Conservation (phyloP, 805 yeast genomes). For the Suhomyces sp. region DNA sequence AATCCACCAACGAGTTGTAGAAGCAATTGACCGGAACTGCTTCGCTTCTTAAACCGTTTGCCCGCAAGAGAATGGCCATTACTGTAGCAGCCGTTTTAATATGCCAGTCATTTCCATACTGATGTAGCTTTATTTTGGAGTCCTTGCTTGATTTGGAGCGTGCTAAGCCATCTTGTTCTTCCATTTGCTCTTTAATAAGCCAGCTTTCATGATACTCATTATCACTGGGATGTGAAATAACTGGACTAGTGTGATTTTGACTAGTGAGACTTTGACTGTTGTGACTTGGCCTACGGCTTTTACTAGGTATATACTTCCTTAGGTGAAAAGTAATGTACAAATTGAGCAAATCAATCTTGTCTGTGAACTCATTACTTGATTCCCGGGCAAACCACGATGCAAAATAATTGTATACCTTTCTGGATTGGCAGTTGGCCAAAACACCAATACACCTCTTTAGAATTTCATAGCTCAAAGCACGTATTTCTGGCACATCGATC, state of each 20-base stretch:
- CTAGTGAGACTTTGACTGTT: neutral
- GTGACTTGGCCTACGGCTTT: neutral
- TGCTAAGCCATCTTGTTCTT: neutral
- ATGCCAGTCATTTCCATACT: constrained; percentile 83
- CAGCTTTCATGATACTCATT: constrained; percentile 23
- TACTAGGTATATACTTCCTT: constrained; percentile 44
- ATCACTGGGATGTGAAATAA: constrained; percentile 7
- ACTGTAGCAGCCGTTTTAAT: constrained; percentile 62
- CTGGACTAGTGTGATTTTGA: too few relatives aligned
- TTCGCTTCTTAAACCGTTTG: constrained; percentile 41
- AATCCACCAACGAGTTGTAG: constrained; percentile 82
- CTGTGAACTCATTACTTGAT: constrained; percentile 41
- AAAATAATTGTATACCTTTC: constrained; percentile 38
- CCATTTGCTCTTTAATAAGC: constrained; percentile 18
- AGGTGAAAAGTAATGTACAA: constrained; percentile 77
- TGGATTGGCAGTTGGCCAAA: constrained; percentile 48
- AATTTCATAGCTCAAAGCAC: constrained; percentile 61
- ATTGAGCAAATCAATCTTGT: constrained; percentile 66
- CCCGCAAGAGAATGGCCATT: constrained; percentile 52
- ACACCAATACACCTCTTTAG: constrained; percentile 68
- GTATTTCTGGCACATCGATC: constrained; percentile 50
- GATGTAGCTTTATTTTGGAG: constrained; percentile 46
- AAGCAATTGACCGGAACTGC: constrained; percentile 43
- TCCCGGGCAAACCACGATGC: constrained; percentile 55
- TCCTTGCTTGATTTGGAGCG: constrained; percentile 7